Evolutionary conservation across 148 eudicot genomes (phyloP).

Genomic region (Fagopyrum esculentum): DNA sequence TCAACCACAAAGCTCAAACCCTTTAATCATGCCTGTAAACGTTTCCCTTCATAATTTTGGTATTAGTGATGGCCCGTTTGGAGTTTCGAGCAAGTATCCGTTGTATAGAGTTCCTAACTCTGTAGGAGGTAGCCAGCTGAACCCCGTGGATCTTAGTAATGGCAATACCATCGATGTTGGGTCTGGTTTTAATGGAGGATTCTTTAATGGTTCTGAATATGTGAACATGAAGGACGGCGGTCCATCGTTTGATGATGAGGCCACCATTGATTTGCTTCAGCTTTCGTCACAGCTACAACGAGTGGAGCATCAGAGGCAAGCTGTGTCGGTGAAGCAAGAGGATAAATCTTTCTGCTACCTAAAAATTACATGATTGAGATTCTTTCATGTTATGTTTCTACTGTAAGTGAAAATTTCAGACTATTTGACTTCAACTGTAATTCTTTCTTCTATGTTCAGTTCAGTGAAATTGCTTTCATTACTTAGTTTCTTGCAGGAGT

Average conservation of each 20-base stretch:
- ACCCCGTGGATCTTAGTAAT: background rate
- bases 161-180: background rate
- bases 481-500: background rate
- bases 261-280: conserved; percentile 56
- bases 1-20: conserved; percentile 30
- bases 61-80: background rate
- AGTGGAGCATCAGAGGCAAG: conserved; percentile 50
- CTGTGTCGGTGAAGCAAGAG: conserved; percentile 11
- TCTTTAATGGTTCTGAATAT: conserved; percentile 36
- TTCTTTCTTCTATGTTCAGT: background rate
- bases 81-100: conserved; percentile 1
- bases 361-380: background rate
- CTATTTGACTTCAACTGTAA: background rate
- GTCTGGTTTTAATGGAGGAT: conserved; percentile 13
- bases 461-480: background rate
- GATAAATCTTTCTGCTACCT: conserved; percentile 9
- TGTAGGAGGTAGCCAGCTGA: background rate
- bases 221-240: conserved; percentile 19
- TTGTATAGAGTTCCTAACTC: background rate
- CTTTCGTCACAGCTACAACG: conserved; percentile 64
- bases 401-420: background rate
- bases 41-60: background rate
- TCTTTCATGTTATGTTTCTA: background rate
- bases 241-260: conserved; percentile 24
- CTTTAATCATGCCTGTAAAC: conserved; percentile 6